Evolutionary conservation across 345 rosid species (phyloP).

Genomic region (Arabis hirsuta): DNA sequence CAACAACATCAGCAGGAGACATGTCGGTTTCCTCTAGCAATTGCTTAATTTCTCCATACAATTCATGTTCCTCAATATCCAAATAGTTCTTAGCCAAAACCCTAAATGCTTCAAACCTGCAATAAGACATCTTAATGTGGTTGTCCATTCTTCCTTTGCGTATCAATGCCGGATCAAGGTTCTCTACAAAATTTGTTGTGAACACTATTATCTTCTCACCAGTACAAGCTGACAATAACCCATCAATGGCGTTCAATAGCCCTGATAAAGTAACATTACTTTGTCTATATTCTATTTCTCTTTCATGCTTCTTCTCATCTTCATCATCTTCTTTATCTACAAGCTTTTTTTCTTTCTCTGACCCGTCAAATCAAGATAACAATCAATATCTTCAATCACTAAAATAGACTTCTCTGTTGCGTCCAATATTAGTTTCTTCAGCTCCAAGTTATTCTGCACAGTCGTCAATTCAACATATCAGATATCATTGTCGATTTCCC

Average conservation of each 20-base stretch:
- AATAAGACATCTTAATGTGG: constrained; percentile 47
- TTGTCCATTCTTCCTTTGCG: constrained; percentile 54
- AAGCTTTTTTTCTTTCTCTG: constrained; percentile 5
- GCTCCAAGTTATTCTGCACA: constrained; percentile 52
- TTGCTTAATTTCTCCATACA: constrained; percentile 31
- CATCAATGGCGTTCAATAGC: constrained; percentile 49
- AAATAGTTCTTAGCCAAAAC: constrained; percentile 53
- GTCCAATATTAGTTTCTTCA: constrained; percentile 52
- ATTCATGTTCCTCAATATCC: constrained; percentile 37
- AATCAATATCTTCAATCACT: constrained; percentile 56
- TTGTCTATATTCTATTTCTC: background rate
- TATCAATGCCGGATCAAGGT: constrained; percentile 48
- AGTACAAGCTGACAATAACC: constrained; percentile 50
- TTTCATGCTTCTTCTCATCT: background rate
- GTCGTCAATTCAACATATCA: constrained; percentile 63
- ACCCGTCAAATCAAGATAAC: constrained; percentile 1
- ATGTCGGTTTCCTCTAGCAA: constrained; percentile 34
- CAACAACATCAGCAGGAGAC: constrained; percentile 54
- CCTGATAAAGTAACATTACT: constrained; percentile 51
- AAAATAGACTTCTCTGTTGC: constrained; percentile 52
- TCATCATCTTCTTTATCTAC: background rate
- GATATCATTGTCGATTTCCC: constrained; percentile 81
- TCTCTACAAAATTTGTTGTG: constrained; percentile 47
- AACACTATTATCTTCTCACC: constrained; percentile 51
- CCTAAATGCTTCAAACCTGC: constrained; percentile 47